Evolutionary conservation across 2,329 filamentous ascomycete genomes (phyloP), one percentile per base, ranked within the genome.

Genomic region (Arthroderma uncinatum): DNA sequence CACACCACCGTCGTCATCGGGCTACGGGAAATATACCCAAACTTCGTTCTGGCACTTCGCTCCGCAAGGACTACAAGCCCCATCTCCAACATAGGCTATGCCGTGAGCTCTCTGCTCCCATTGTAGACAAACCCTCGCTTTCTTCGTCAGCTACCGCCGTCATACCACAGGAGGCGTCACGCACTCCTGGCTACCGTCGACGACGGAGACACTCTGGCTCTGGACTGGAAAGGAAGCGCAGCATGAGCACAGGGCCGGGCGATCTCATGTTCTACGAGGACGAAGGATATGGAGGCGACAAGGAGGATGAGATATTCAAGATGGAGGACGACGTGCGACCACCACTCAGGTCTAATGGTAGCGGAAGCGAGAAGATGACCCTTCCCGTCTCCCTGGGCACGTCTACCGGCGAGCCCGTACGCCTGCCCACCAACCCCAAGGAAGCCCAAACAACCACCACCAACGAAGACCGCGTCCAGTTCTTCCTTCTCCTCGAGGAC

Each of bases 401-500:
- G 1, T 61, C 63, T 16, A 60, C 65, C n/a, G 62, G 63, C 1
- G 59, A 63, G 16, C 58, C 59, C 21, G 39, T 68, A 60, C 74
- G 58, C 65, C 74, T 59, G 8, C 87, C 87, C 0, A 75, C 84
- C 62, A 90, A 90, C 64, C 87, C 87, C 1, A 89, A 89, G 70
- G 85, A 89, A 67, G 86, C 86, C 1, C 84, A 87, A 65, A 65
- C 69, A 6, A 50, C 47, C 9, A 66, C 70, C 23, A 67, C 66
- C 12, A 67, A 70, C 21, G 73, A 75, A 54, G 73, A 77, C 55
- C 84, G 92, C 33, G 87, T 95, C 3, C 89, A 96, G 65, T 95
- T 92, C 68, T 98, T 98, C 68, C 76, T 98, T 12, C 78, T 98
- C 0, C 76, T 98, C 8, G 93, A 98, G 71, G 93, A 98, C 69